Base-by-base conservation (phyloP, 108 stramenopile species). In the Epipyxis sp. region DNA sequence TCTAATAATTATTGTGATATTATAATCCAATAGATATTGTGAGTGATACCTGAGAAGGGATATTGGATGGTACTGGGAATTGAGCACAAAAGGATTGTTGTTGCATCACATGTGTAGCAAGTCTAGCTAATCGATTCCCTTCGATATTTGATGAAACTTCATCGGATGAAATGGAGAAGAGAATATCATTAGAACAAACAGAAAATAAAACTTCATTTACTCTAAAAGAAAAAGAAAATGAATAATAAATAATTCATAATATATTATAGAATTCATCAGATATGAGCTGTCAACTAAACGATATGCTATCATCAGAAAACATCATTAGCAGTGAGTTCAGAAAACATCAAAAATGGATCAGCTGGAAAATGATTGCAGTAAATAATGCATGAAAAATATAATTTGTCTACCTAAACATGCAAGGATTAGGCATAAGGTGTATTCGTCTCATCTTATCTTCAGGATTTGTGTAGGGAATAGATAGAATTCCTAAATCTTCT, bases 71-170 rank as follows among this genome's bases (percentile, higher is more conserved):
- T 6, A 87, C 78, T 27, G 88, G 88, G 84, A 95, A 98, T 25
- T 96, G 84, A 3, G 97, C 95, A 81, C 94, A 95, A 79, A 92
- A 97, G 59, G 92, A 94, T 77, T 87, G 86, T 82, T 98, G 97
- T 67, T 91, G 84, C 27, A 96, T 71, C 76, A 98, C 80, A 76
- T 95, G 94, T 40, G 91, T 87, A 0, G 94, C 90, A 59, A 98
- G 92, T n/a, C 91, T 90, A 39, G 83, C 79, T 59, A 98, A 71
- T 27, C 97, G 81, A 46, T 84, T 82, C 2, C 81, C 79, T 37
- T 40, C 72, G 37, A 77, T 41, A 29, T 16, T 16, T 59, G 42
- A 81, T 42, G 69, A 45, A 6, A 42, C 88, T 71, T 94, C 93
- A 39, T 95, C 92, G 2, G 87, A 84, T 58, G 88, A 89, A 45